Base-by-base conservation (phyloP, 768 basidiomycete genomes). In the Galerina marginata region DNA sequence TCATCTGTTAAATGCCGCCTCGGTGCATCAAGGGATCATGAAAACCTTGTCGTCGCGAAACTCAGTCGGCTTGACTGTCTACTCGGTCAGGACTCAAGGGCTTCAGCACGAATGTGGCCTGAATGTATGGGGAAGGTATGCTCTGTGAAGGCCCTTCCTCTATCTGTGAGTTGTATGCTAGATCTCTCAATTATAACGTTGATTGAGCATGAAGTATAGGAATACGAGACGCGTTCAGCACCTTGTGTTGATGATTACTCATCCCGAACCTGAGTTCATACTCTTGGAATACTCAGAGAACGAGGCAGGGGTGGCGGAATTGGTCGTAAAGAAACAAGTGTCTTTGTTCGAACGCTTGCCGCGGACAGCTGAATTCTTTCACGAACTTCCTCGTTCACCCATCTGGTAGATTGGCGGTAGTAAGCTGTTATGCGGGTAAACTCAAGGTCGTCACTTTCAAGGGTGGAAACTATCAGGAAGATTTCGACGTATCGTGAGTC, bases 231-330 rank as follows among this genome's bases (percentile, higher is more conserved):
- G 38, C 77, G 74, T 64, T 80, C 79, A 29, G n/a, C 86, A 86
- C 67, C 66, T 93, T 12, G 70, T 92, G 20, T 79, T 92, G 36
- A 79, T 93, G 69, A 82, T 89, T 0, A 90, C 90, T 60, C 91
- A 92, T 65, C 91, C 92, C 1, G 85, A 90, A 37, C 89, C 92
- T 9, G 86, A 87, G 60, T 79, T 93, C 11, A 72, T 93, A 38
- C 79, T 92, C 63, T 76, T 94, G 42, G 69, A 76, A 3, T 90
- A 87, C 67, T 71, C 71, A 2, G 75, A 79, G 39, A 69, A 77
- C 37, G 70, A 69, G 55, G 64, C 56, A 15, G 75, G 72, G 11
- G 68, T 60, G 43, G 76, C 75, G 16, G 70, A 70, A 36, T 72
- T 91, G 14, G 69, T 64, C 2, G 67, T 73, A 11, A 81, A 75